phyloP scores from a whole-genome alignment of 2,329 filamentous ascomycete species.

The Onygena corvina region DNA sequence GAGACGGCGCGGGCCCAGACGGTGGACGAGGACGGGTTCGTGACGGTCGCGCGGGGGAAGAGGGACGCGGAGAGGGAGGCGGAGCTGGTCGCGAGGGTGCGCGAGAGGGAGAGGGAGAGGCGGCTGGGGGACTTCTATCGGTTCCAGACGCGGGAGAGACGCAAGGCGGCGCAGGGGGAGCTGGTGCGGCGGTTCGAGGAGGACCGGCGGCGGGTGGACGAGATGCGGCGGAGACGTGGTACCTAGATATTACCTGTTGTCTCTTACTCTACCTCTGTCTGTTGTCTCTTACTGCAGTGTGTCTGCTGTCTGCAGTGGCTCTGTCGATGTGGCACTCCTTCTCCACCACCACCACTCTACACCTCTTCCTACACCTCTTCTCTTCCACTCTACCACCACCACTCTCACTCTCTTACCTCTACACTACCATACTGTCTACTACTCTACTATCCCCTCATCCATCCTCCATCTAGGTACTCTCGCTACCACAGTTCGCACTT shows the following conservation, averaged over 20 bases:
- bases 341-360: not conserved
- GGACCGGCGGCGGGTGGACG: constrained; percentile 58
- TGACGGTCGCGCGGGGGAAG: constrained; percentile 72
- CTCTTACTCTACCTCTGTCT: not conserved
- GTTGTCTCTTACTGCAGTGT: too few relatives aligned
- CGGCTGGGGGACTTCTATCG: constrained; percentile 65
- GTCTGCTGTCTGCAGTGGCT: too few relatives aligned
- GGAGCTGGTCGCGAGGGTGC: constrained; percentile 51
- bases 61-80: constrained; percentile 58
- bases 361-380: not conserved
- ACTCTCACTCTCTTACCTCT: too few relatives aligned
- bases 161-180: constrained; percentile 60
- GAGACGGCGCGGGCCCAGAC: constrained; percentile 57
- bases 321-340: not conserved
- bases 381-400: constrained; percentile 7
- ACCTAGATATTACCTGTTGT: constrained; percentile 32
- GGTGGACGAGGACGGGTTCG: constrained; percentile 89
- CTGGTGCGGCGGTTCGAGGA: constrained; percentile 63
- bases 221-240: constrained; percentile 56
- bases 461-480: not conserved
- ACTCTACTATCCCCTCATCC: not conserved
- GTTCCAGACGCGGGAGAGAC: constrained; percentile 69
- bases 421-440: too few relatives aligned
- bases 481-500: too few relatives aligned
- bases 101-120: constrained; percentile 51